Conservation (phyloP, 805 yeast genomes). For the Helenozyma baotianmanensis region DNA sequence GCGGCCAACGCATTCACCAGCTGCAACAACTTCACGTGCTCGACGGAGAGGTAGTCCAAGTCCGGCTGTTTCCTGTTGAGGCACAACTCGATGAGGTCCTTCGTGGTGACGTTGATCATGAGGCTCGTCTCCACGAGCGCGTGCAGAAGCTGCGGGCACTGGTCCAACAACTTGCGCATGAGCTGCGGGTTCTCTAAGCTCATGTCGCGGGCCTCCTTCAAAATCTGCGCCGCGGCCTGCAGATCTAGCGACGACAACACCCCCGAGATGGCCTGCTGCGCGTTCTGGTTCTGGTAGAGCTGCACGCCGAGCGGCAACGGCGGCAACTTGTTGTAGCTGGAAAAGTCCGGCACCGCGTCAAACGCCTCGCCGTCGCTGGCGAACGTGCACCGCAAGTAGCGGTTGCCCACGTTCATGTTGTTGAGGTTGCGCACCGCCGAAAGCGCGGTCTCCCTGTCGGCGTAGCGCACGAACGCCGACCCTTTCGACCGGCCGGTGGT, state of each 20-base stretch:
- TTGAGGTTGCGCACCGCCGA: conserved; percentile 87
- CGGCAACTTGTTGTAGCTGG: conserved; percentile 28
- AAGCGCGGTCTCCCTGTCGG: conserved; percentile 79
- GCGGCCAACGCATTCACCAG: conserved; percentile 25
- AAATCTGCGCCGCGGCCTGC: conserved; percentile 42
- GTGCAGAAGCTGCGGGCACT: conserved; percentile 77
- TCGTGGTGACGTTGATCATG: conserved; percentile 29
- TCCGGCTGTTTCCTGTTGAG: conserved; percentile 29
- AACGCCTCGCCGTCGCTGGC: conserved; percentile 43
- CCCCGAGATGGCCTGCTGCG: conserved; percentile 35
- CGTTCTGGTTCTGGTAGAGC: conserved; percentile 35
- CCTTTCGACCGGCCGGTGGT: conserved; percentile 90
- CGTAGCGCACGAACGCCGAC: conserved; percentile 80
- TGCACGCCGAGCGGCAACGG: conserved; percentile 40
- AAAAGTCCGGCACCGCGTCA: conserved; percentile 15
- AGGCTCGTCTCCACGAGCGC: conserved; percentile 72
- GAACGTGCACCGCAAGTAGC: conserved; percentile 72
- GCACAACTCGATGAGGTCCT: conserved; percentile 33
- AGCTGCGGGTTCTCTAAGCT: conserved; percentile 46
- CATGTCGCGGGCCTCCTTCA: conserved; percentile 30
- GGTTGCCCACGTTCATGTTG: conserved; percentile 67
- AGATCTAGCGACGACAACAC: conserved; percentile 46
- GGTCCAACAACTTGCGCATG: conserved; percentile 55
- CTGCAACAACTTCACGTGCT: conserved; percentile 31
- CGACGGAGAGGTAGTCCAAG: conserved; percentile 25